phyloP scores from a whole-genome alignment of 2,329 filamentous ascomycete genomes.

The Talaromyces sp. region DNA sequence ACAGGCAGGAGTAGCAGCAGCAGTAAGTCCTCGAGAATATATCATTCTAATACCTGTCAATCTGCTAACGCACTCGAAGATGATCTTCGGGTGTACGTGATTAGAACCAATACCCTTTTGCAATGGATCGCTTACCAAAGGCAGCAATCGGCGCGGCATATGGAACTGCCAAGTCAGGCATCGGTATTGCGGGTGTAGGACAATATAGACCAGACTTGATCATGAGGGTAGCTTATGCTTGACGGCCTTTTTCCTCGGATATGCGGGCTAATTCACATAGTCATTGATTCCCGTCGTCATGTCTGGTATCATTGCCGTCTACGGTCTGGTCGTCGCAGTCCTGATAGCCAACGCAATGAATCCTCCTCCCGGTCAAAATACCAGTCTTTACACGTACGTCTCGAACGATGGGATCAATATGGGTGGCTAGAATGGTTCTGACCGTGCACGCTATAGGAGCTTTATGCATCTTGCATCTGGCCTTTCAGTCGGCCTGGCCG shows the following conservation, averaged over 20 bases:
- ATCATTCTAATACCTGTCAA: background rate
- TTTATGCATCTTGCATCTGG: conserved; percentile 94
- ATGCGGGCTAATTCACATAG: conserved; percentile 25
- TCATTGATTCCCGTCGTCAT: conserved; percentile 64
- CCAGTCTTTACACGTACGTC: conserved; percentile 77
- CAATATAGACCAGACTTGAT: conserved; percentile 64
- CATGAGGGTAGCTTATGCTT: conserved; percentile 54
- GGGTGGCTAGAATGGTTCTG: conserved; percentile 14
- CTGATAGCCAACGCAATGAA: conserved; percentile 87
- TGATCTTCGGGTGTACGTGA: conserved; percentile 51
- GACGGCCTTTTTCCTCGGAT: no score
- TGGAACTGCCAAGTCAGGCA: conserved; percentile 65
- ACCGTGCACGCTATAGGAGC: conserved; percentile 52
- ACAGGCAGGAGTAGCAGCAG: conserved; percentile 49
- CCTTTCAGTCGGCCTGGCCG: conserved; percentile 84
- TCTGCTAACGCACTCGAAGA: conserved; percentile 37
- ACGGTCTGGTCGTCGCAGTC: conserved; percentile 93
- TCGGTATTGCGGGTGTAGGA: conserved; percentile 64
- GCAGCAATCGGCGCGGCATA: conserved; percentile 63
- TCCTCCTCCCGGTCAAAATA: conserved; percentile 63
- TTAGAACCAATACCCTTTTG: conserved; percentile 12
- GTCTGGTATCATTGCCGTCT: conserved; percentile 98
- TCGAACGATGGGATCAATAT: background rate
- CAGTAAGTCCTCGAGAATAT: conserved; percentile 37
- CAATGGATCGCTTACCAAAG: conserved; percentile 22